Base-by-base conservation (phyloP, 192 early-diverging fungal species). In the Thamnidium elegans region DNA sequence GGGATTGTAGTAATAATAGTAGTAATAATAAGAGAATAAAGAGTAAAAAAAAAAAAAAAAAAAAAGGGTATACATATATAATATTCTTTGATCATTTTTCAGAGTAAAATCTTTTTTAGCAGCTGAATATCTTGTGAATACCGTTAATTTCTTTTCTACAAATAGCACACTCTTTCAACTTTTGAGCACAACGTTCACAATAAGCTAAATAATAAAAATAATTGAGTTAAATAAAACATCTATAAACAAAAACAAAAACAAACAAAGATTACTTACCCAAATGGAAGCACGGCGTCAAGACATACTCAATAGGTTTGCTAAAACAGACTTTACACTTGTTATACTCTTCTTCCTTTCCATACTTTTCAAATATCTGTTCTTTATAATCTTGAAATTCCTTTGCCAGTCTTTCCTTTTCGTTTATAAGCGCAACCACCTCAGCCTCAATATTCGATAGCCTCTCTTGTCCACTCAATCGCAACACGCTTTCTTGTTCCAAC, bases 241-340 rank as follows among this genome's bases (percentile, higher is more conserved):
- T 3, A 20, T 14, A 44, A 11, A 1, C 9, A 4, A 23, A 46
- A 48, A 23, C 1, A 21, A n/a, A 31, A 48, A 15, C 13, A 50
- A 36, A 19, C 5, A 19, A 17, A 10, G 1, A 17, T 1, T n/a
- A 13, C 42, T 47, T 65, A 65, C 64, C 53, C n/a, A 74, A 32
- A 32, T 82, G 80, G 31, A 54, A 63, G 23, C 80, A 82, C 10
- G 78, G 78, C 3, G 73, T 10, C 21, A 77, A 53, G 3, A 72
- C 75, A 58, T 74, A 69, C 9, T 72, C 70, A 7, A 75, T 73
- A 5, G 44, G 32, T 3, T 62, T 48, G 17, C 75, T 62, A 52
- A 58, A 82, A 54, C 80, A 82, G 1, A 82, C 61, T 48, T 70
- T 50, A 51, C 80, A 82, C 43, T 76, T 77, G 21, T 62, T n/a